Evolutionary conservation across 495 filamentous ascomycete genomes (phyloP).

Genomic region (Parmelia sp.): DNA sequence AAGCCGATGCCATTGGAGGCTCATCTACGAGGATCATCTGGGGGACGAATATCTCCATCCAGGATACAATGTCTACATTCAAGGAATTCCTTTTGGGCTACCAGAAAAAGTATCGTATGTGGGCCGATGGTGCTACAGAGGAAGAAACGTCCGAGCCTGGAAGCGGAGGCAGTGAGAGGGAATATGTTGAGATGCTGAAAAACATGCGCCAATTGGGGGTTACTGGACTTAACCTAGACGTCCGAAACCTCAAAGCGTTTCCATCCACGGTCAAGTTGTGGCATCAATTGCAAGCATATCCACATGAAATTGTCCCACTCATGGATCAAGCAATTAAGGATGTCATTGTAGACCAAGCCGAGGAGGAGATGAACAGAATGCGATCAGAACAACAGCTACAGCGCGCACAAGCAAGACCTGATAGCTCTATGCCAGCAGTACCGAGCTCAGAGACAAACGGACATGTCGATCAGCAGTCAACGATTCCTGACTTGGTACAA

Average conservation of each 20-base stretch:
- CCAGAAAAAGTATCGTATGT: constrained; percentile 86
- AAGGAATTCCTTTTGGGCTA: constrained; percentile 89
- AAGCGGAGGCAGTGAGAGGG: constrained; percentile 55
- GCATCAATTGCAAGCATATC: constrained; percentile 89
- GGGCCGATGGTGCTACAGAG: constrained; percentile 72
- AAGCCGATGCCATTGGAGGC: constrained; percentile 81
- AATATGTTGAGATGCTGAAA: constrained; percentile 80
- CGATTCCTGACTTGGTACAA: constrained; percentile 54
- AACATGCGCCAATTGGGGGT: constrained; percentile 83
- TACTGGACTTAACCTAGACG: constrained; percentile 78
- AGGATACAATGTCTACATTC: constrained; percentile 78
- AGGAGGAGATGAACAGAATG: constrained; percentile 68
- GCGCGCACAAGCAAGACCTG: constrained; percentile 36
- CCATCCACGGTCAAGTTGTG: constrained; percentile 88
- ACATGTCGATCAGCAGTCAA: constrained; percentile 31
- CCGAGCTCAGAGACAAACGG: constrained; percentile 67
- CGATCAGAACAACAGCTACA: constrained; percentile 50
- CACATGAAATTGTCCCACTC: constrained; percentile 88
- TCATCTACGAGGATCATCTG: constrained; percentile 78
- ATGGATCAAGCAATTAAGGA: constrained; percentile 96
- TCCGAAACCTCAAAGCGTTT: constrained; percentile 84
- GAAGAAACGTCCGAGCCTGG: constrained; percentile 61
- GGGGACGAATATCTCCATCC: constrained; percentile 94
- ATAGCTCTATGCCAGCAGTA: constrained; percentile 66
- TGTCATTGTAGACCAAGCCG: constrained; percentile 81